Conservation (phyloP, 1,284 basidiomycete genomes). For the Coniferiporia sulphurascens region DNA sequence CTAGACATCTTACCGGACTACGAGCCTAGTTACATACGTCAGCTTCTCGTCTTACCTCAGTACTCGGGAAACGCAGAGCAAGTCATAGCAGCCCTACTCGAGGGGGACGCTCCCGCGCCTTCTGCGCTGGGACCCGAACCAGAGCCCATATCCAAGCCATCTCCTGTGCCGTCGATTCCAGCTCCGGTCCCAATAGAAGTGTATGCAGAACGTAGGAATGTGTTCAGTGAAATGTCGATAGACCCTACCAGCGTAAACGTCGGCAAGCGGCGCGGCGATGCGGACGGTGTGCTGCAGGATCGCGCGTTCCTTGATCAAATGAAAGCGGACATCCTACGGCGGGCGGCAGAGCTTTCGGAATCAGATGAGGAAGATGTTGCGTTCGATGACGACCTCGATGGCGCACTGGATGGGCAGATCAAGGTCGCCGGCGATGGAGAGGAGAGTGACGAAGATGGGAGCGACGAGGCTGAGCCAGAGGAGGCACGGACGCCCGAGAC, state of each 20-base stretch:
- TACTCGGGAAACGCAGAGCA: constrained; percentile 49
- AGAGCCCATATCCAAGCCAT: too few species aligned
- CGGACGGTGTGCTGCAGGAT: constrained; percentile 33
- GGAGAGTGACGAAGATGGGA: constrained; percentile 41
- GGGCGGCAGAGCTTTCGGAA: constrained; percentile 63
- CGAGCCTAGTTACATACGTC: constrained; percentile 48
- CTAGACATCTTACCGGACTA: constrained; percentile 67
- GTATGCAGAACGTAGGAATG: constrained; percentile 53
- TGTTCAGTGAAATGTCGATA: constrained; percentile 68
- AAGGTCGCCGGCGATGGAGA: constrained; percentile 58
- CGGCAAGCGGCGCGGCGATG: constrained; percentile 54
- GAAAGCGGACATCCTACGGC: constrained; percentile 76
- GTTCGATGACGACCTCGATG: constrained; percentile 47
- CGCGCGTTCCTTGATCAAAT: constrained; percentile 66
- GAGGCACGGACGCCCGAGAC: constrained; percentile 40
- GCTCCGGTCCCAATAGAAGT: constrained; percentile 18
- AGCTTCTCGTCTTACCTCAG: constrained; percentile 45
- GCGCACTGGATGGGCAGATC: constrained; percentile 20
- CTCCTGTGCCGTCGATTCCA: not conserved
- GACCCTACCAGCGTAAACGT: constrained; percentile 56
- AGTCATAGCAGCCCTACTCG: constrained; percentile 64
- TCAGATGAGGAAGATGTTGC: constrained; percentile 60
- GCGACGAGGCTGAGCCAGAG: constrained; percentile 33
- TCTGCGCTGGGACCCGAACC: constrained; percentile 22
- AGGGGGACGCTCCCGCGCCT: constrained; percentile 54